Evolutionary conservation across 768 basidiomycete genomes (phyloP).

Genomic region (Boletus subcaerulescens): DNA sequence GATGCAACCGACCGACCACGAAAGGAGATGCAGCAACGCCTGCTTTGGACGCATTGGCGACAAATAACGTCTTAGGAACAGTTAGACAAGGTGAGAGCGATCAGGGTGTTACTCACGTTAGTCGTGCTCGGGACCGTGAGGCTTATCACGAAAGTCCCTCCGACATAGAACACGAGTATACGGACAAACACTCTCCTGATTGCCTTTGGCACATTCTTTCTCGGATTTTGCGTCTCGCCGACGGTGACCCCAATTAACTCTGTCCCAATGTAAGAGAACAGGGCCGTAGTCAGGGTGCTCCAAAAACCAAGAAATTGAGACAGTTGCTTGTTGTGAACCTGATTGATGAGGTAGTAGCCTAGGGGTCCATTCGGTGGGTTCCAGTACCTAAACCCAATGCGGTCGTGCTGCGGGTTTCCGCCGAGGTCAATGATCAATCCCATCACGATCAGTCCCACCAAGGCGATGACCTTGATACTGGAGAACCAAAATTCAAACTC

Average conservation of each 20-base stretch:
- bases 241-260: slow-evolving; percentile 38
- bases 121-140: slow-evolving; percentile 39
- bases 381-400: slow-evolving; percentile 50
- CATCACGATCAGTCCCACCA: slow-evolving; percentile 40
- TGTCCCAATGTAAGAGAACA: slow-evolving; percentile 39
- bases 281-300: slow-evolving; percentile 29
- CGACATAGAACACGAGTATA: slow-evolving; percentile 31
- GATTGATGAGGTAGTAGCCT: slow-evolving; percentile 23
- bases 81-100: slow-evolving; percentile 5
- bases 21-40: slow-evolving; percentile 35
- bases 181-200: slow-evolving; percentile 39
- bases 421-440: slow-evolving; percentile 53
- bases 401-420: slow-evolving; percentile 43
- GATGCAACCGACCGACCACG: slow-evolving; percentile 40
- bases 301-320: slow-evolving; percentile 34
- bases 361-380: slow-evolving; percentile 15
- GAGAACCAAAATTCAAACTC: slow-evolving; percentile 57
- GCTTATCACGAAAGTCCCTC: slow-evolving; percentile 40
- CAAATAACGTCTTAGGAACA: slow-evolving; percentile 26
- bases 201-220: slow-evolving; percentile 40
- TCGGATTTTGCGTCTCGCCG: slow-evolving; percentile 41
- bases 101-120: slow-evolving; percentile 27
- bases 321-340: slow-evolving; percentile 35
- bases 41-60: slow-evolving; percentile 24
- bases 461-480: slow-evolving; percentile 44